These are phyloP conservation scores for Keithomyces neogunnii DNA, from an alignment of 2,329 filamentous ascomycete species.

Conservation along the genomic window DNA sequence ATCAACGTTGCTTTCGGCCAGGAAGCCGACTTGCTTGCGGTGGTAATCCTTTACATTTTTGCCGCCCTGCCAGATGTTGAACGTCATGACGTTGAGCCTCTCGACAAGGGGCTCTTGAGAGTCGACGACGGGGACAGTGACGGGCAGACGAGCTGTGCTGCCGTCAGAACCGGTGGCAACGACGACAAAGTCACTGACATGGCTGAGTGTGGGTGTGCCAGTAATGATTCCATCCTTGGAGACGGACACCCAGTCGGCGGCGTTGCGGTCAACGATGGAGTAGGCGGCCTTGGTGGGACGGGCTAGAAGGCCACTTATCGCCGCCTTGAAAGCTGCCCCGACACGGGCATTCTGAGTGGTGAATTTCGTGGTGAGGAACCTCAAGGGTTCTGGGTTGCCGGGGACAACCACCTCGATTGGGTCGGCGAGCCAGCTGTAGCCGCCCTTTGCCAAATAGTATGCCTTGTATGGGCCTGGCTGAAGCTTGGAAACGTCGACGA, in stretches of 20 bases:
- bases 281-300: slow-evolving; percentile 15
- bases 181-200: too few relatives aligned
- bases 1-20: slow-evolving; percentile 21
- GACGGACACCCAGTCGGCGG: slow-evolving; percentile 21
- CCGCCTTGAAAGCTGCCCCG: slow-evolving; percentile 20
- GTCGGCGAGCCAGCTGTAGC: slow-evolving; percentile 24
- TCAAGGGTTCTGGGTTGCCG: not conserved
- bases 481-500: slow-evolving; percentile 13
- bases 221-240: slow-evolving; percentile 20
- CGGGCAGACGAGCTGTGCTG: slow-evolving; percentile 12
- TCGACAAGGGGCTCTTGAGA: slow-evolving; percentile 18
- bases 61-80: slow-evolving; percentile 30
- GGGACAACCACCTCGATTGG: slow-evolving; percentile 16
- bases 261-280: slow-evolving; percentile 8
- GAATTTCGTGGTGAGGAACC: slow-evolving; percentile 18
- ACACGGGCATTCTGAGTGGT: slow-evolving; percentile 24
- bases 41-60: slow-evolving; percentile 26
- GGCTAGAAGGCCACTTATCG: slow-evolving; percentile 21
- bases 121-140: slow-evolving; percentile 21
- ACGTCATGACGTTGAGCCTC: slow-evolving; percentile 22
- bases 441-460: slow-evolving; percentile 23
- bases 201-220: slow-evolving; percentile 18
- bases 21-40: slow-evolving; percentile 27
- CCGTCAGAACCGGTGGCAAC: slow-evolving; percentile 10
- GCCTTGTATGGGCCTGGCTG: slow-evolving; percentile 22